Evolutionary conservation across 192 early-diverging fungal species (phyloP).

Genomic region (Podila clonocystis): DNA sequence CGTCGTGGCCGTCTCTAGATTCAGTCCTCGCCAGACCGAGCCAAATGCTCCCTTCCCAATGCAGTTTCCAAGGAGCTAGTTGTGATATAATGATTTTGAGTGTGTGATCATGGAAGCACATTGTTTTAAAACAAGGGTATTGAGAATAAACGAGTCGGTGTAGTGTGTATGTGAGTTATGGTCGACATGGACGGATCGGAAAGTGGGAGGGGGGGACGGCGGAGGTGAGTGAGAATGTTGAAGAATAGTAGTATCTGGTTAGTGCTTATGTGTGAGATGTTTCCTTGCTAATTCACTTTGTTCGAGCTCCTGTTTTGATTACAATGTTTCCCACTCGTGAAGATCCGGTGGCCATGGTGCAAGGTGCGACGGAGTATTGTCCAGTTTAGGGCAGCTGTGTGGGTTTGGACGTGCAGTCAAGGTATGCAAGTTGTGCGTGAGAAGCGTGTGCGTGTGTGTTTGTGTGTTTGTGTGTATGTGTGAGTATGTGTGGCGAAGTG

Average conservation of each 20-base stretch:
- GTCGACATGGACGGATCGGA: no score
- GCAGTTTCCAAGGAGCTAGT: constrained; percentile 68
- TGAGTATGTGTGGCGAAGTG: neutral
- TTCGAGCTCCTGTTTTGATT: neutral
- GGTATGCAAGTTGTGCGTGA: neutral
- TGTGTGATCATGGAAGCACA: no score
- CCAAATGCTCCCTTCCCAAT: constrained; percentile 82
- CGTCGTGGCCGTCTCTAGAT: constrained; percentile 70
- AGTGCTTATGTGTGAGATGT: neutral
- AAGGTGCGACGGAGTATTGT: neutral
- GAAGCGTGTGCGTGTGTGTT: no score
- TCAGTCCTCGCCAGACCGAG: constrained; percentile 75
- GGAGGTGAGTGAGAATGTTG: no score
- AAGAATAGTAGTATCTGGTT: no score
- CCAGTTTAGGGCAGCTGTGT: neutral
- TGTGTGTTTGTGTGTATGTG: neutral
- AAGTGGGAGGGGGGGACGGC: no score
- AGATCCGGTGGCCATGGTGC: neutral
- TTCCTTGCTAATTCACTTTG: neutral
- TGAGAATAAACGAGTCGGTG: no score
- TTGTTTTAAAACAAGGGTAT: no score
- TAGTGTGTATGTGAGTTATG: no score
- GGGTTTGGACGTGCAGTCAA: neutral
- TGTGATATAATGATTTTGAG: neutral
- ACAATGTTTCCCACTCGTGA: constrained; percentile 2